phyloP scores from a whole-genome alignment of 2,329 filamentous ascomycete genomes.

The Golovinomyces cichoracearum region DNA sequence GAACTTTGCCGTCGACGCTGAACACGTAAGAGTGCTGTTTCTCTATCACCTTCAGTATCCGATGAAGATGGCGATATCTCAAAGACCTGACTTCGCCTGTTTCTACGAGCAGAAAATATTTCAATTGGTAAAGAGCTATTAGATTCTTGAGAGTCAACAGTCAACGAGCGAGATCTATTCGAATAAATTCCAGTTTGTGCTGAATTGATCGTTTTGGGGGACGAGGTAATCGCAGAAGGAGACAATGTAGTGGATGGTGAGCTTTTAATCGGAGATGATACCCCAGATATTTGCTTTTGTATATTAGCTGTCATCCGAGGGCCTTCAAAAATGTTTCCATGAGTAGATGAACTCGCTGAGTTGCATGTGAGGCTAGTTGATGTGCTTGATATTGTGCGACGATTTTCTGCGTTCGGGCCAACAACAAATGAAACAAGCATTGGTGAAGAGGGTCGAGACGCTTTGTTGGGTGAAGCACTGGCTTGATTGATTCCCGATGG shows the following conservation, averaged over 20 bases:
- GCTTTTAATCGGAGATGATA: conserved; percentile 29
- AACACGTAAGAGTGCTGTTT: conserved; percentile 71
- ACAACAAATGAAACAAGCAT: conserved; percentile 92
- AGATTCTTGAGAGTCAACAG: conserved; percentile 79
- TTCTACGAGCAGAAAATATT: conserved; percentile 42
- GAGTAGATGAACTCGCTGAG: conserved; percentile 31
- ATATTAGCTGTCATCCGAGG: conserved; percentile 34
- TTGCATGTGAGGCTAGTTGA: conserved; percentile 59
- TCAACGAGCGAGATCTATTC: conserved; percentile 62
- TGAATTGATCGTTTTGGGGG: conserved; percentile 36
- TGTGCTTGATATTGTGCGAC: conserved; percentile 77
- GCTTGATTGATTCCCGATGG: conserved; percentile 56
- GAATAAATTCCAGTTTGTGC: conserved; percentile 34
- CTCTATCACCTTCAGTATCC: conserved; percentile 83
- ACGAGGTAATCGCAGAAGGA: conserved; percentile 22
- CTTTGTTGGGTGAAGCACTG: conserved; percentile 66
- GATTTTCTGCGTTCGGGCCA: conserved; percentile 47
- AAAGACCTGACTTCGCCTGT: conserved; percentile 78
- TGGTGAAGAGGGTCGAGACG: conserved; percentile 64
- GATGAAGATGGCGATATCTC: conserved; percentile 94
- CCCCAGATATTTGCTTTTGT: conserved; percentile 29
- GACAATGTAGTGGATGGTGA: conserved; percentile 19
- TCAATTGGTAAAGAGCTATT: conserved; percentile 41
- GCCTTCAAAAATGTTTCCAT: conserved; percentile 44
- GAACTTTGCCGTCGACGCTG: conserved; percentile 88